Base-by-base conservation (phyloP, 2,329 filamentous ascomycete genomes). In the Cladosporium sp. region DNA sequence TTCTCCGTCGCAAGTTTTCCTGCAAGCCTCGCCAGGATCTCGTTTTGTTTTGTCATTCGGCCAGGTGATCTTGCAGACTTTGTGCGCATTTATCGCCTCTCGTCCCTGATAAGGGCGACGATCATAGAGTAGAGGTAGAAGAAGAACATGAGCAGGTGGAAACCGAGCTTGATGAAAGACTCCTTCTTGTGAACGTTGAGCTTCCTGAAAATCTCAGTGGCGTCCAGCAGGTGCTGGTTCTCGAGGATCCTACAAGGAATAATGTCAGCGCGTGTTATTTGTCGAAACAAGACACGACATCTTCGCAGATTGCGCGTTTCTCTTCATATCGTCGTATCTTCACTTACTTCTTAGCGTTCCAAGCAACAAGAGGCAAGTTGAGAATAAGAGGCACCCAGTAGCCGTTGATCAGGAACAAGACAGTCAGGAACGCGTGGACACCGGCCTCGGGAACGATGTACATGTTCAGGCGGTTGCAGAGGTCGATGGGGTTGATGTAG, bases 161-260 rank as follows among this genome's bases (percentile, higher is more conserved):
- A 99, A 51, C 92, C 93, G 38, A 99, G 88, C 78, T 99, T 99
- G 77, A 93, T 85, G 73, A 99, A 99, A 0, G 93, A 97, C 83
- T 99, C 93, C 91, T 96, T 97, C 80, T 99, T 99, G 73, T 99
- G 93, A 45, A 96, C 88, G 64, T 99, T 99, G 56, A 99, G 78
- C 78, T 99, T 99, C 72, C 93, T 84, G 83, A 99, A 99, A 67
- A 99, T 99, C 76, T 99, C 93, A 51, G 93, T 99, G 50, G 93
- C 93, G 71, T 99, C 93, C 57, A 99, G 78, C 43, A 99, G 82
- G 72, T 99, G 93, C 63, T 93, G 89, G 77, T 99, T 97, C 65
- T 97, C 92, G 63, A 95, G 80, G 63, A 99, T 96, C 77, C 93
- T 97, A 62, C 27, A 30, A 13, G 24, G 27, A 9, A 12, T 2